Evolutionary conservation across 352 stramenopile genomes (phyloP).

Genomic region (Plasmopara halstedii): DNA sequence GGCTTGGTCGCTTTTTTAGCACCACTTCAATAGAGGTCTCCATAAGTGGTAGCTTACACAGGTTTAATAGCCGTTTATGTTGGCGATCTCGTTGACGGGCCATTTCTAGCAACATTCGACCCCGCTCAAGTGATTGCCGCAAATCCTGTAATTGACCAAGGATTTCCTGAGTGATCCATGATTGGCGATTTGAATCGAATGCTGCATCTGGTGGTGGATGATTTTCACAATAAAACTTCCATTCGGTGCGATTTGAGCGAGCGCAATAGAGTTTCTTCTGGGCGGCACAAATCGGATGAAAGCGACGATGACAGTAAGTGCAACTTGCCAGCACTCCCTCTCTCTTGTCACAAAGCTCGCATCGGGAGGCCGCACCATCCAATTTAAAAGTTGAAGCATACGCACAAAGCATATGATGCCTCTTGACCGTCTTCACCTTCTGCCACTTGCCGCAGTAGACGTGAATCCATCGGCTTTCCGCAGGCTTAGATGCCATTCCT

Average conservation of each 20-base stretch:
- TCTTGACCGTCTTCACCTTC: conserved; percentile 58
- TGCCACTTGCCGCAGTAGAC: conserved; percentile 73
- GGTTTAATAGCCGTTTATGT: conserved; percentile 67
- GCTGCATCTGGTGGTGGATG: conserved; percentile 59
- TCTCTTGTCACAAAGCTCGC: conserved; percentile 46
- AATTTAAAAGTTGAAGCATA: conserved; percentile 20
- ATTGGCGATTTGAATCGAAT: conserved; percentile 62
- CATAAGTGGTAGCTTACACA: conserved; percentile 55
- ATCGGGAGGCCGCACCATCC: conserved; percentile 26
- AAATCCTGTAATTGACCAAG: conserved; percentile 68
- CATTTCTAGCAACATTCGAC: conserved; percentile 83
- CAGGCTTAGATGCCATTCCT: conserved; percentile 3
- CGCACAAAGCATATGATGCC: conserved; percentile 53
- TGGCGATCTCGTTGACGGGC: conserved; percentile 75
- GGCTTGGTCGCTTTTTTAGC: conserved; percentile 62
- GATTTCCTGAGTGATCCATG: conserved; percentile 75
- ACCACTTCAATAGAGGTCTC: conserved; percentile 61
- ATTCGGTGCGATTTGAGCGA: conserved; percentile 51
- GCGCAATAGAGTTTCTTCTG: conserved; percentile 58
- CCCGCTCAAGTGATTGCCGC: conserved; percentile 66
- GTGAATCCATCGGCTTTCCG: conserved; percentile 59
- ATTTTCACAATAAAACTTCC: conserved; percentile 68
- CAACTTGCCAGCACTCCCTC: conserved; percentile 50
- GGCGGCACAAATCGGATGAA: conserved; percentile 68
- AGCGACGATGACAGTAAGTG: conserved; percentile 47